Percentiles rank a stretch among this genome's conserved stretches.
Evolutionary conservation across 352 stramenopile genomes (phyloP).

Genomic region (Phytophthora sp.): DNA sequence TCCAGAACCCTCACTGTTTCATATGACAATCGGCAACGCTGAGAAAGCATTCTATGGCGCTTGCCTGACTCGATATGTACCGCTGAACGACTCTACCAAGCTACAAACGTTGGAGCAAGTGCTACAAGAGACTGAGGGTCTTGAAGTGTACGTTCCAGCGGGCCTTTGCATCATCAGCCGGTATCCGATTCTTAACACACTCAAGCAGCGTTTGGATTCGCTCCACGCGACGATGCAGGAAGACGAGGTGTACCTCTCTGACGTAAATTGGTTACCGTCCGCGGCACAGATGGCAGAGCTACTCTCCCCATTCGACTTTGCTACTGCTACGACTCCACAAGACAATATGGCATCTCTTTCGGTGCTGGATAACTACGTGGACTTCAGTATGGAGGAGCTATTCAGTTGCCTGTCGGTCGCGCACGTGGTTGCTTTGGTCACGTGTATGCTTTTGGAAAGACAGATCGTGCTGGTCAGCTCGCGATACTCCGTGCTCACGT

Average conservation of each 20-base stretch:
- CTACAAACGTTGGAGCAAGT: slow-evolving; percentile 79
- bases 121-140: slow-evolving; percentile 79
- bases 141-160: slow-evolving; percentile 78
- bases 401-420: slow-evolving; percentile 82
- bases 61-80: slow-evolving; percentile 83
- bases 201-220: slow-evolving; percentile 72
- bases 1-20: slow-evolving; percentile 73
- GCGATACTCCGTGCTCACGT: slow-evolving; percentile 80
- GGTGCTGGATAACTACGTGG: slow-evolving; percentile 63
- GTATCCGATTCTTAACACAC: slow-evolving; percentile 81
- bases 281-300: slow-evolving; percentile 62
- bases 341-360: slow-evolving; percentile 46
- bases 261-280: slow-evolving; percentile 65
- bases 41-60: slow-evolving; percentile 86
- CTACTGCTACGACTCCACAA: slow-evolving; percentile 26
- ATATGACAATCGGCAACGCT: slow-evolving; percentile 84
- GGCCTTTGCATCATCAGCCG: slow-evolving; percentile 85
- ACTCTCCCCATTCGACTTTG: slow-evolving; percentile 75
- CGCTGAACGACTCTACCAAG: slow-evolving; percentile 66
- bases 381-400: slow-evolving; percentile 86
- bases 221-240: slow-evolving; percentile 67
- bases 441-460: slow-evolving; percentile 75
- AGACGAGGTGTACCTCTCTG: slow-evolving; percentile 59
- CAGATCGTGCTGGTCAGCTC: slow-evolving; percentile 84
- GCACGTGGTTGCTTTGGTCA: slow-evolving; percentile 72